phyloP scores from a whole-genome alignment of 2,329 filamentous ascomycete genomes.

The Tolypocladium endophyticum region DNA sequence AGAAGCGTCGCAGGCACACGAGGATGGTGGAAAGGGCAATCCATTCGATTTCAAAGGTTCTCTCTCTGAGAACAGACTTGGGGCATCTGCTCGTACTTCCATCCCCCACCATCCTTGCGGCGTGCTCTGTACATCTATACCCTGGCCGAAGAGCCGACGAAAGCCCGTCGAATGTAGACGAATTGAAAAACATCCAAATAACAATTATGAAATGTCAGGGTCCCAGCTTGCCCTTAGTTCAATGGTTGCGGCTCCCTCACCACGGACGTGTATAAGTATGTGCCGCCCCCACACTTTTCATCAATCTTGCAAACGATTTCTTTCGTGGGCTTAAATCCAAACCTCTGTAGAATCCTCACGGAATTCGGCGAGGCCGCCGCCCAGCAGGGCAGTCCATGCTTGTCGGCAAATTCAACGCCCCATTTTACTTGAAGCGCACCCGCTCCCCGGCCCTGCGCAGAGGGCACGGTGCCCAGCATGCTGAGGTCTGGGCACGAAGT shows the following conservation, averaged over 20 bases:
- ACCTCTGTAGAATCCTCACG: neutral
- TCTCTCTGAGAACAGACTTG: conserved; percentile 64
- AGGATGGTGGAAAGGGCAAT: neutral
- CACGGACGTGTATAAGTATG: conserved; percentile 1
- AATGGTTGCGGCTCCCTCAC: neutral
- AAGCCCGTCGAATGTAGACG: too few species aligned
- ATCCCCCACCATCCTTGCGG: conserved; percentile 19
- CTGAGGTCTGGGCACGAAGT: neutral
- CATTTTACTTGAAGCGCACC: neutral
- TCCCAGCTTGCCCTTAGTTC: neutral
- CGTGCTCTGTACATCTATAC: conserved; percentile 10
- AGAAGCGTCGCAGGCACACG: neutral
- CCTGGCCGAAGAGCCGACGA: neutral
- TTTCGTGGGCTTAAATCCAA: neutral
- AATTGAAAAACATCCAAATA: neutral
- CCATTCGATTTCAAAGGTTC: conserved; percentile 13
- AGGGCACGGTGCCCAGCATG: neutral
- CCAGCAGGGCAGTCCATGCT: neutral
- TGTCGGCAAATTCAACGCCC: neutral
- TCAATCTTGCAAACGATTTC: neutral
- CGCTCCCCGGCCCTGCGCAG: neutral
- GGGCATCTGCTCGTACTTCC: conserved; percentile 34
- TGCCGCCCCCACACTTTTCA: neutral
- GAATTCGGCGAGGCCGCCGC: neutral
- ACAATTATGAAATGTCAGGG: neutral